Evolutionary conservation across 495 filamentous ascomycete genomes (phyloP).

Genomic region (Xylaria cubensis): DNA sequence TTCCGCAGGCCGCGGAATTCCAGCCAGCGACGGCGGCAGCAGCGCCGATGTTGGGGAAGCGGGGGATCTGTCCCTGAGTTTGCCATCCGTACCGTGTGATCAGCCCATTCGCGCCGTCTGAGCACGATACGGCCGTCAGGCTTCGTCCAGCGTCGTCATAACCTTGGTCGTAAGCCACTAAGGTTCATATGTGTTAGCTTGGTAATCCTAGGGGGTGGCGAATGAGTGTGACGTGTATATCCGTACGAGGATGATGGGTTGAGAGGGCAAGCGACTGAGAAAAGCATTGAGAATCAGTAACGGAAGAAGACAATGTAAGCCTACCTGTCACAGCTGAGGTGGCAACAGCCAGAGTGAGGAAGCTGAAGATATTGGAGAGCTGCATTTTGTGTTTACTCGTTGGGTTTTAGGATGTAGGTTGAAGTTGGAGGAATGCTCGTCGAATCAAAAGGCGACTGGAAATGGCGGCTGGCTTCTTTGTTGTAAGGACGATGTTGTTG

Average conservation of each 20-base stretch:
- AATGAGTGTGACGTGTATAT: constrained; percentile 12
- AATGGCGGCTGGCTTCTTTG: neutral
- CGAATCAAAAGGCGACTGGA: neutral
- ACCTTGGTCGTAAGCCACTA: constrained; percentile 64
- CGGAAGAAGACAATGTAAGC: constrained; percentile 5
- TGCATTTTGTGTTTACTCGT: constrained; percentile 48
- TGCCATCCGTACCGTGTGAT: constrained; percentile 58
- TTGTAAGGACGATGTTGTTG: neutral
- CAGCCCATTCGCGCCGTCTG: constrained; percentile 65
- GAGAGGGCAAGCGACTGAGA: neutral
- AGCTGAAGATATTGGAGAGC: constrained; percentile 51
- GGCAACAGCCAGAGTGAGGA: constrained; percentile 46
- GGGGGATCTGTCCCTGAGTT: constrained; percentile 55
- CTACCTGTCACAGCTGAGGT: constrained; percentile 46
- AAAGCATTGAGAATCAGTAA: neutral
- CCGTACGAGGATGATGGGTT: constrained; percentile 26
- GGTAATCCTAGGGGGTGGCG: neutral
- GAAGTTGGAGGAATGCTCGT: neutral
- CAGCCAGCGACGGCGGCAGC: constrained; percentile 63
- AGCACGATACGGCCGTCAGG: constrained; percentile 59
- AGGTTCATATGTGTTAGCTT: constrained; percentile 30
- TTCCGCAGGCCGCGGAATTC: constrained; percentile 68
- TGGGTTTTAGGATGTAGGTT: neutral
- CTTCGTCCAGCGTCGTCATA: constrained; percentile 60
- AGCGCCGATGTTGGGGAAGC: constrained; percentile 69